Base-by-base conservation (phyloP, 2,329 filamentous ascomycete species). In the Pyricularia grisea region DNA sequence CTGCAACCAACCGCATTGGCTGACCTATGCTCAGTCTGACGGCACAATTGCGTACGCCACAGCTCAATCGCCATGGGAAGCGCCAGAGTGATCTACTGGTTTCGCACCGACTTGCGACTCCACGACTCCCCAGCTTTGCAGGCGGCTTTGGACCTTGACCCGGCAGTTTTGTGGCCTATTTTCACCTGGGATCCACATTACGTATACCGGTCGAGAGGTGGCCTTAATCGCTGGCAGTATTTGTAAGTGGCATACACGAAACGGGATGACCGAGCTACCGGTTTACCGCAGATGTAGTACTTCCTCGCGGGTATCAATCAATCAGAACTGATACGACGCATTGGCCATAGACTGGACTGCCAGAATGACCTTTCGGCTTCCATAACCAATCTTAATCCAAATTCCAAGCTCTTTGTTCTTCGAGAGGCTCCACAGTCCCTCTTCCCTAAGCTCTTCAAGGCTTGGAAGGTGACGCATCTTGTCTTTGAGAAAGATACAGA, bases 401-500 rank as follows among this genome's bases (percentile, higher is more conserved):
- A 88, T 70, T 91, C 89, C 23, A 90, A 90, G 75, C 83, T 94
- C 0, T 88, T 92, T 71, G 84, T 94, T 28, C 81, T 94, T 20
- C 84, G 91, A 31, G 91, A 93, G 78, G 89, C 85, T 0, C 90
- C 91, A 0, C 88, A 90, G 74, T 92, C 88, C 0, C 77, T 93
- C 1, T 82, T 93, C 3, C 88, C 88, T 1, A 92, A 92, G 77
- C 79, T 93, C 1, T 91, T 92, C 82, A 87, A 87, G 73, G 84
- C 85, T 23, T 94, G 91, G 91, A 84, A 85, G 1, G 87, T 92
- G 30, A 91, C 90, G 0, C 91, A 93, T 77, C 78, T 93, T 5
- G 90, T 93, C 0, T 93, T 93, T 73, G 91, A 94, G 76, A 91
- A 90, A 74, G 91, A 93, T 73, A 92, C 90, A 0, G 91, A 94